Percentiles rank a stretch among this genome's conserved stretches.
These are phyloP conservation scores for Cutaneotrichosporon daszewskae DNA, from an alignment of 1,284 basidiomycete species.

Conservation along the genomic window DNA sequence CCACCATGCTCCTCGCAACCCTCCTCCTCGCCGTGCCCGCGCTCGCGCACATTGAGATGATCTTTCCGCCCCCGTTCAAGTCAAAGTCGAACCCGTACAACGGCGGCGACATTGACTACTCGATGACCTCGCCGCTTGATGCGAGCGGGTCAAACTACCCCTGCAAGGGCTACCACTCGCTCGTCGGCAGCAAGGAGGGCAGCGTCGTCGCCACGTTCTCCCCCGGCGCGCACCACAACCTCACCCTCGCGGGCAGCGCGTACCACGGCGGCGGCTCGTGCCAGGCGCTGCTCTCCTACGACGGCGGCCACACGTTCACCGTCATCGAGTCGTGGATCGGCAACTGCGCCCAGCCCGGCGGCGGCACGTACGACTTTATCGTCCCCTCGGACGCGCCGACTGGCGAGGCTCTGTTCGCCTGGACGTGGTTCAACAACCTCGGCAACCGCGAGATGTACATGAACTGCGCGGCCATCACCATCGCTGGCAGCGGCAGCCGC, in stretches of 20 bases:
- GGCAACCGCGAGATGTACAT: constrained; percentile 48
- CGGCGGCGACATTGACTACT: constrained; percentile 40
- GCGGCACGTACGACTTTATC: constrained; percentile 25
- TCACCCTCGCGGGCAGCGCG: constrained; percentile 40
- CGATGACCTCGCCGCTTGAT: constrained; percentile 41
- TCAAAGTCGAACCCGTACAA: constrained; percentile 34
- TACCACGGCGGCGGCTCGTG: constrained; percentile 48
- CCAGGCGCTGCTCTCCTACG: constrained; percentile 47
- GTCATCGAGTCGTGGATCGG: constrained; percentile 46
- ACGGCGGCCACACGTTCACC: constrained; percentile 45
- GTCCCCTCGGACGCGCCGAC: constrained; percentile 42
- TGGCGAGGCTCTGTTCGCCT: constrained; percentile 47
- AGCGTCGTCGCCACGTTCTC: constrained; percentile 32
- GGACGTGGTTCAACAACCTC: constrained; percentile 48
- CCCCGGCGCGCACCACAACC: constrained; percentile 30
- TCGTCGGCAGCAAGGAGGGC: constrained; percentile 14
- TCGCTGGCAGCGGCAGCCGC: constrained; percentile 34
- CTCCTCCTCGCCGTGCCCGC: constrained; percentile 20
- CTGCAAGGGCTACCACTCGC: constrained; percentile 39
- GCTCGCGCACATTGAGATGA: constrained; percentile 39
- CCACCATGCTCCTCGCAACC: constrained; percentile 11
- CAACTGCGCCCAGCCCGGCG: constrained; percentile 35
- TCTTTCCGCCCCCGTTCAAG: constrained; percentile 36
- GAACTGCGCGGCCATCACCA: constrained; percentile 48
- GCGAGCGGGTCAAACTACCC: constrained; percentile 40